phyloP scores from a whole-genome alignment of 495 filamentous ascomycete species.

The Pyrenula massariospora region DNA sequence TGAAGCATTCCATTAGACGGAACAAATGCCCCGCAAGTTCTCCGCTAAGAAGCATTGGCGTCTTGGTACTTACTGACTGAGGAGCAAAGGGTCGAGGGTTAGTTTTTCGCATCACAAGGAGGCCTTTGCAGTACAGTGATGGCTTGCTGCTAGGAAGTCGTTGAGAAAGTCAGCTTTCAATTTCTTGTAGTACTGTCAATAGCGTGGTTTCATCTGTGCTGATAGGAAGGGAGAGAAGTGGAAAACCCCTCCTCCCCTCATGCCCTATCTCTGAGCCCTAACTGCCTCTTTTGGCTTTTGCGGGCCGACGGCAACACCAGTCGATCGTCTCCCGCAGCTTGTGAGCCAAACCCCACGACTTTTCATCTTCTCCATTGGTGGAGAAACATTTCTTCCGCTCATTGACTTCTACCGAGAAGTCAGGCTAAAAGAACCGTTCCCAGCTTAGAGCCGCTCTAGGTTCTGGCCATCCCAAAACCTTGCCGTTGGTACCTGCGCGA shows the following conservation, averaged over 20 bases:
- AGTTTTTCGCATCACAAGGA: too few relatives aligned
- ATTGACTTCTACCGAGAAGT: not conserved
- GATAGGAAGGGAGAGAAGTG: too few relatives aligned
- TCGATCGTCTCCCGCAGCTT: too few relatives aligned
- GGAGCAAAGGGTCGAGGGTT: too few relatives aligned
- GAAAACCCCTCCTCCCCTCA: not conserved
- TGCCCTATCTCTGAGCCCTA: not conserved
- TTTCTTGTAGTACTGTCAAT: too few relatives aligned
- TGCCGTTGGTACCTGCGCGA: not conserved
- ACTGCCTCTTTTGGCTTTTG: not conserved
- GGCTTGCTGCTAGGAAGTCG: too few relatives aligned
- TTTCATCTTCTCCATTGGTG: constrained; percentile 5
- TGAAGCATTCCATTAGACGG: not conserved
- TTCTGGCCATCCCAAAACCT: not conserved
- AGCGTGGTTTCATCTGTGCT: too few relatives aligned
- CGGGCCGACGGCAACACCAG: too few relatives aligned
- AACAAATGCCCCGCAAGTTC: not conserved
- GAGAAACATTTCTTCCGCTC: constrained; percentile 8
- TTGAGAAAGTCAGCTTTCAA: too few relatives aligned
- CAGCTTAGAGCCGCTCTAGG: not conserved
- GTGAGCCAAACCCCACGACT: not conserved
- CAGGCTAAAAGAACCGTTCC: constrained; percentile 2
- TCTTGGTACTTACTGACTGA: too few relatives aligned
- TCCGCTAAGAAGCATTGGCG: not conserved
- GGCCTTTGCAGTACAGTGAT: too few relatives aligned